Conservation (phyloP, 768 basidiomycete species). For the Leccinum sublutescens region DNA sequence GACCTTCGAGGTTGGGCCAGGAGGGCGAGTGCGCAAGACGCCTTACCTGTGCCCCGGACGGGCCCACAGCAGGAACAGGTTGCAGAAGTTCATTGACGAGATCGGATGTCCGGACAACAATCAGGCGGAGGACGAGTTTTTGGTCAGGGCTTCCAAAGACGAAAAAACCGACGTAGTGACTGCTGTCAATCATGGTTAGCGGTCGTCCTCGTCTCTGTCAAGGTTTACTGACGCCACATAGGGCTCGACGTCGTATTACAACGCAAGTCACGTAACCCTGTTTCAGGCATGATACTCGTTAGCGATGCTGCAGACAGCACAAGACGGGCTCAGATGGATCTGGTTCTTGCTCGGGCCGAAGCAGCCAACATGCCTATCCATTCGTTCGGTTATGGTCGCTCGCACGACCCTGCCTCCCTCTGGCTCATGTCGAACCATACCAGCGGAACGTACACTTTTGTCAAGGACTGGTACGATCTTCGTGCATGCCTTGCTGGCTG, state of each 20-base stretch:
- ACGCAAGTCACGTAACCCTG: slow-evolving; percentile 85
- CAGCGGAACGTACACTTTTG: slow-evolving; percentile 95
- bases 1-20: slow-evolving; percentile 86
- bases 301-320: slow-evolving; percentile 93
- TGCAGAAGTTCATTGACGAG: slow-evolving; percentile 78
- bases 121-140: slow-evolving; percentile 56
- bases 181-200: slow-evolving; percentile 89
- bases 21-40: slow-evolving; percentile 86
- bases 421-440: slow-evolving; percentile 99
- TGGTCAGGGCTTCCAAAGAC: slow-evolving; percentile 75
- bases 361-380: slow-evolving; percentile 97
- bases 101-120: slow-evolving; percentile 44
- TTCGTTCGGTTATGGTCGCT: slow-evolving; percentile 94
- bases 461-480: slow-evolving; percentile 97
- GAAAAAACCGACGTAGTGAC: slow-evolving; percentile 98
- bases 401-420: slow-evolving; percentile 95
- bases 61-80: slow-evolving; percentile 61
- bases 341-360: slow-evolving; percentile 94
- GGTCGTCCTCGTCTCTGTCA: background rate
- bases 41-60: slow-evolving; percentile 81
- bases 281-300: slow-evolving; percentile 90
- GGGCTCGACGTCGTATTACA: slow-evolving; percentile 94
- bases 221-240: slow-evolving; percentile 25
- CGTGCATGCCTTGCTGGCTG: slow-evolving; percentile 91
- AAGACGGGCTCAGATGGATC: slow-evolving; percentile 94